These are phyloP conservation scores for Collybia sordida DNA, from an alignment of 768 basidiomycete species.

Conservation along the genomic window DNA sequence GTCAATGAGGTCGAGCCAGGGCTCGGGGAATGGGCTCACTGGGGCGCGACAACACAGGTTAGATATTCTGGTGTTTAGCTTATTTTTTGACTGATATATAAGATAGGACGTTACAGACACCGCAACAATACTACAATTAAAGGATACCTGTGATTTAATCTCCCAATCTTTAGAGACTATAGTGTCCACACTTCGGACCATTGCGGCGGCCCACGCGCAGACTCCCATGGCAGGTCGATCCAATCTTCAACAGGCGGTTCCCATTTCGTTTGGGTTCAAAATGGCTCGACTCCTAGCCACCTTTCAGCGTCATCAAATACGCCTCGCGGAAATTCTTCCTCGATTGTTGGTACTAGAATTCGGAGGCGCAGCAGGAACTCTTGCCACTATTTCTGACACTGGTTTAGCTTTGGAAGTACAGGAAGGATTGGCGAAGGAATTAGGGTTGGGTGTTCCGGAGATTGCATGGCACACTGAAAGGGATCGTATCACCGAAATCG, in stretches of 20 bases:
- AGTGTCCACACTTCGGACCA: constrained; percentile 21
- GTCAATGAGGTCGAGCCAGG: constrained; percentile 31
- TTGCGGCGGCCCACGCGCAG: constrained; percentile 29
- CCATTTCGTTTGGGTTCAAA: constrained; percentile 47
- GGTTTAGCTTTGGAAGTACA: constrained; percentile 34
- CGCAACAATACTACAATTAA: constrained; percentile 40
- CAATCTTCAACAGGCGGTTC: constrained; percentile 48
- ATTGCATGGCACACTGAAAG: constrained; percentile 43
- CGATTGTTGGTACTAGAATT: constrained; percentile 43
- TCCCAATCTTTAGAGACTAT: constrained; percentile 27
- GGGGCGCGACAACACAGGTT: constrained; percentile 50
- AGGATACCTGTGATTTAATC: constrained; percentile 36
- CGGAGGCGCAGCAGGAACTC: constrained; percentile 44
- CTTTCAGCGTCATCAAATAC: constrained; percentile 37
- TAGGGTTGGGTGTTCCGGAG: constrained; percentile 25
- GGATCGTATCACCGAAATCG: constrained; percentile 42
- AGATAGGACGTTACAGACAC: constrained; percentile 50
- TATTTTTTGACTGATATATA: constrained; percentile 3
- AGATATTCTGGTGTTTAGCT: constrained; percentile 1
- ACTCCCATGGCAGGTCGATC: constrained; percentile 47
- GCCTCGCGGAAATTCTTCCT: constrained; percentile 33
- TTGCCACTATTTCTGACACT: constrained; percentile 40
- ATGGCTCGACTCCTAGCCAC: constrained; percentile 42
- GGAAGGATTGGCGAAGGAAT: constrained; percentile 25
- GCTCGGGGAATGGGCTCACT: constrained; percentile 47